Conservation (phyloP, 2,329 filamentous ascomycete species). For the Chaetomiaceae sp. region DNA sequence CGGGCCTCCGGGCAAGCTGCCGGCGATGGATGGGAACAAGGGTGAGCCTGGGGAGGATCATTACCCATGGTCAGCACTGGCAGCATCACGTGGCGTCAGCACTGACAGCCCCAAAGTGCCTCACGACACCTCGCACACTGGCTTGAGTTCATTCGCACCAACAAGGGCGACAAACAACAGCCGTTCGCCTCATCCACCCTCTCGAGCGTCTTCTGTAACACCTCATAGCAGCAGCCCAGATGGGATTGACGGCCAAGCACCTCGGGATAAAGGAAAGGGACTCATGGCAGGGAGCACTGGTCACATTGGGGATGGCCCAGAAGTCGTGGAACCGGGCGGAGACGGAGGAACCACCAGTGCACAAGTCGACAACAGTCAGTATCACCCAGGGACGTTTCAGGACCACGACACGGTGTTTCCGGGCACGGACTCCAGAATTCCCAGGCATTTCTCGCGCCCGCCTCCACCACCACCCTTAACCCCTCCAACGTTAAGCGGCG, state of each 20-base stretch:
- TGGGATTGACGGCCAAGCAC: slow-evolving; percentile 6
- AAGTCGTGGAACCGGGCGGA: background rate
- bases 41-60: slow-evolving; percentile 21
- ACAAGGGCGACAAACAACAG: slow-evolving; percentile 9
- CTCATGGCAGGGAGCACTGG: slow-evolving; percentile 18
- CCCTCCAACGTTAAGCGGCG: slow-evolving; percentile 42
- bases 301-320: background rate
- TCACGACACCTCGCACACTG: slow-evolving; percentile 13
- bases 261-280: slow-evolving; percentile 14
- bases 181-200: slow-evolving; percentile 11
- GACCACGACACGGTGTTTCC: background rate
- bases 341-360: background rate
- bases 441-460: slow-evolving; percentile 25
- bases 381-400: background rate
- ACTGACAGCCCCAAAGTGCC: slow-evolving; percentile 16
- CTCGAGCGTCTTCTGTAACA: slow-evolving; percentile 8
- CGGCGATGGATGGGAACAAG: slow-evolving; percentile 23
- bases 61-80: slow-evolving; percentile 17
- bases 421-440: slow-evolving; percentile 10
- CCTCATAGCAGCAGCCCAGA: slow-evolving; percentile 18
- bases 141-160: slow-evolving; percentile 4
- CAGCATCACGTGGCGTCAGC: slow-evolving; percentile 32
- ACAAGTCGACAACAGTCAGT: background rate
- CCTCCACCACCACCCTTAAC: slow-evolving; percentile 48
- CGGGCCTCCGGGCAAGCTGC: slow-evolving; percentile 12